These are phyloP conservation scores for Cordyceps farinosa DNA, from an alignment of 2,329 filamentous ascomycete genomes.

Conservation along the genomic window DNA sequence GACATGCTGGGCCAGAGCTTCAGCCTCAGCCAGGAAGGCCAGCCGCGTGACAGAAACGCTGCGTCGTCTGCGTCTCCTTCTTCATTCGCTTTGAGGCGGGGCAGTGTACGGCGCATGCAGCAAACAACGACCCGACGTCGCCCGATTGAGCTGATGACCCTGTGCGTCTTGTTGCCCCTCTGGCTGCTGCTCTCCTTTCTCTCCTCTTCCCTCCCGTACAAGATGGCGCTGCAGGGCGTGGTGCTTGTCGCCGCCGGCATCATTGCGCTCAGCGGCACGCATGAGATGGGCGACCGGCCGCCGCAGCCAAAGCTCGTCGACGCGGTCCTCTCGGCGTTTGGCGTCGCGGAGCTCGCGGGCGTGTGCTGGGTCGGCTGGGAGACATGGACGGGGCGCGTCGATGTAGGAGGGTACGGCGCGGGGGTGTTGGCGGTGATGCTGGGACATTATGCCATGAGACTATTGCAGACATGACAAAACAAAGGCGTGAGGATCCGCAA, in stretches of 20 bases:
- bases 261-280: constrained; percentile 30
- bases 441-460: constrained; percentile 30
- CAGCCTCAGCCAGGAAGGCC: constrained; percentile 29
- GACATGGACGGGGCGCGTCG: constrained; percentile 27
- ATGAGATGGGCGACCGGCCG: constrained; percentile 23
- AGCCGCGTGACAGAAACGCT: neutral
- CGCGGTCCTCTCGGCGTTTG: constrained; percentile 28
- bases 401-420: constrained; percentile 27
- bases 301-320: constrained; percentile 22
- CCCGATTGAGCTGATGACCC: constrained; percentile 21
- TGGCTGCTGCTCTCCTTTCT: constrained; percentile 27
- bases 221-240: constrained; percentile 27
- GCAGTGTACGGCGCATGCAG: neutral
- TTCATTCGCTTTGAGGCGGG: neutral
- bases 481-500: too few species aligned
- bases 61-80: neutral
- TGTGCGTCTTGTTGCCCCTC: constrained; percentile 24
- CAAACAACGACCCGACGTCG: neutral
- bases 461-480: neutral
- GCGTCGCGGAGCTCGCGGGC: constrained; percentile 31
- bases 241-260: constrained; percentile 28
- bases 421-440: constrained; percentile 31
- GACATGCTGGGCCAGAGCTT: constrained; percentile 45
- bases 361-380: constrained; percentile 34
- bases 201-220: constrained; percentile 23